phyloP scores from a whole-genome alignment of 768 basidiomycete genomes.

The Agrocybe praecox region DNA sequence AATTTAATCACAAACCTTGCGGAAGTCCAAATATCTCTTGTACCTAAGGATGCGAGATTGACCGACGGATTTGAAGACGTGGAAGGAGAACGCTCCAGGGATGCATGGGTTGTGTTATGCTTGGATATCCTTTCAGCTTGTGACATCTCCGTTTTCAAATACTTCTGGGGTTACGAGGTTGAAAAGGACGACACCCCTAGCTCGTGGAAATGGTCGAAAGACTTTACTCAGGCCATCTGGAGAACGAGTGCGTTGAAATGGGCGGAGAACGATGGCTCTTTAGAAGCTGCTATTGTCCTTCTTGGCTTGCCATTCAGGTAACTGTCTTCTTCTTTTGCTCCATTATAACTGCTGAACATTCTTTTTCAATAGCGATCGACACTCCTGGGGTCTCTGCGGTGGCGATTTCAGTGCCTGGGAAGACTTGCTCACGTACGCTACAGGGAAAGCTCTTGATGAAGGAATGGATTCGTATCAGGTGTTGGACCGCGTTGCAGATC shows the following conservation, averaged over 20 bases:
- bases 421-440: slow-evolving; percentile 48
- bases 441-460: slow-evolving; percentile 61
- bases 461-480: slow-evolving; percentile 55
- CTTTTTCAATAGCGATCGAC: slow-evolving; percentile 31
- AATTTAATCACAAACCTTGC: slow-evolving; percentile 51
- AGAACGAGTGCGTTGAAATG: slow-evolving; percentile 56
- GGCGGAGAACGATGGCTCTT: slow-evolving; percentile 48
- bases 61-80: slow-evolving; percentile 9
- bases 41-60: slow-evolving; percentile 25
- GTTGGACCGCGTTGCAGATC: slow-evolving; percentile 56
- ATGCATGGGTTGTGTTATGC: slow-evolving; percentile 63
- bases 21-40: slow-evolving; percentile 46
- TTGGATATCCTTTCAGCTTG: slow-evolving; percentile 54
- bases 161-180: slow-evolving; percentile 52
- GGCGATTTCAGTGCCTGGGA: slow-evolving; percentile 67
- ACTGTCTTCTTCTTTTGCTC: slow-evolving; percentile 23
- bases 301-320: slow-evolving; percentile 67
- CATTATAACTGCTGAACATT: background rate
- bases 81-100: slow-evolving; percentile 40
- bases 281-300: slow-evolving; percentile 57
- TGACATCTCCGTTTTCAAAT: slow-evolving; percentile 45
- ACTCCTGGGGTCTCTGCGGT: slow-evolving; percentile 52
- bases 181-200: slow-evolving; percentile 23
- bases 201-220: slow-evolving; percentile 40
- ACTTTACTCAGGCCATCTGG: slow-evolving; percentile 59